These are phyloP conservation scores for Zygoascus bituminiphila DNA, from an alignment of 805 yeast species.

Conservation along the genomic window DNA sequence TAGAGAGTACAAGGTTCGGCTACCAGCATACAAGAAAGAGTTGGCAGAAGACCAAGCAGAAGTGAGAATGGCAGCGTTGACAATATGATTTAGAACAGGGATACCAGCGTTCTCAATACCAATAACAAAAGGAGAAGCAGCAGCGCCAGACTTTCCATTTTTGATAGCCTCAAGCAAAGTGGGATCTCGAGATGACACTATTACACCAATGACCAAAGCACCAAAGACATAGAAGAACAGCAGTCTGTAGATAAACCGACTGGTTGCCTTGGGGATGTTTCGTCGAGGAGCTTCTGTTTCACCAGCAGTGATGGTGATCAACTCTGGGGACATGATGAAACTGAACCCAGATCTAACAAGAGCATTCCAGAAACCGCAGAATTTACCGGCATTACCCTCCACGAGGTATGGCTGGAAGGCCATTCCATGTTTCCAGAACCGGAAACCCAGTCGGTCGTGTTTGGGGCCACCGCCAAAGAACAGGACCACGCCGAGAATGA, in stretches of 20 bases:
- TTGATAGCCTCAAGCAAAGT: slow-evolving; percentile 39
- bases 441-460: slow-evolving; percentile 48
- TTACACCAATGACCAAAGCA: slow-evolving; percentile 62
- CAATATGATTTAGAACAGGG: slow-evolving; percentile 43
- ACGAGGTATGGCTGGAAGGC: slow-evolving; percentile 43
- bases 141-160: slow-evolving; percentile 55
- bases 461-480: slow-evolving; percentile 46
- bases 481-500: slow-evolving; percentile 47
- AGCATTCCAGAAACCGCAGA: slow-evolving; percentile 54
- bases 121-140: slow-evolving; percentile 53
- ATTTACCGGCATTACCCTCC: slow-evolving; percentile 50
- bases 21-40: slow-evolving; percentile 52
- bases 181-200: slow-evolving; percentile 61
- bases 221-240: slow-evolving; percentile 58
- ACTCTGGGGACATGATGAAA: slow-evolving; percentile 67
- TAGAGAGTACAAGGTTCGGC: slow-evolving; percentile 49
- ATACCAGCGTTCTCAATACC: slow-evolving; percentile 48
- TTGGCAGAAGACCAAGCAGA: slow-evolving; percentile 53
- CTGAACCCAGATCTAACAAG: slow-evolving; percentile 63
- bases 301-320: slow-evolving; percentile 79
- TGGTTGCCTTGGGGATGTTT: slow-evolving; percentile 70
- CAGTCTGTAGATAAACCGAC: slow-evolving; percentile 64
- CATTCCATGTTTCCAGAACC: slow-evolving; percentile 40
- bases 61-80: slow-evolving; percentile 46
- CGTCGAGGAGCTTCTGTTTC: slow-evolving; percentile 74